These are phyloP conservation scores for Pneumocystis sp. DNA, from an alignment of 1,139 yeast genomes.

Conservation along the genomic window DNA sequence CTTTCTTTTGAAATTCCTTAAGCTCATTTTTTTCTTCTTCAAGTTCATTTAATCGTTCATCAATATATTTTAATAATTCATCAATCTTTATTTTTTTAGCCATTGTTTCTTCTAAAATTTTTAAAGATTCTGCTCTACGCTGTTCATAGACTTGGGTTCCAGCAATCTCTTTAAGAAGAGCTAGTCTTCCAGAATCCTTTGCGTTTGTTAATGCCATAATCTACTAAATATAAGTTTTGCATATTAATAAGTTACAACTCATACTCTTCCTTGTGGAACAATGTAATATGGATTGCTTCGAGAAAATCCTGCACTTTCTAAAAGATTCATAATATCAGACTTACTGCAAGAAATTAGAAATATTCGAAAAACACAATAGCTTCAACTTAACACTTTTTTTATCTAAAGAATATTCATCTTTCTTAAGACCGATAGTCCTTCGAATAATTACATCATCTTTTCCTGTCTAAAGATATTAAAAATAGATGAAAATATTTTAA, in stretches of 20 bases:
- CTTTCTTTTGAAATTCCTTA: conserved; percentile 51
- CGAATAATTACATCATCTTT: conserved; percentile 58
- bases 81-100: conserved; percentile 60
- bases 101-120: conserved; percentile 62
- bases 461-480: conserved; percentile 20
- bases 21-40: conserved; percentile 70
- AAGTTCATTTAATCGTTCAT: conserved; percentile 58
- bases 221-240: background rate
- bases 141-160: conserved; percentile 88
- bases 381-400: conserved; percentile 35
- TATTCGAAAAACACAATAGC: background rate
- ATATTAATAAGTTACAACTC: background rate
- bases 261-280: conserved; percentile 77
- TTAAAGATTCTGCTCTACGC: conserved; percentile 61
- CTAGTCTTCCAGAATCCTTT: conserved; percentile 65
- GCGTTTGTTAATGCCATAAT: conserved; percentile 68
- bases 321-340: conserved; percentile 63
- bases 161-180: conserved; percentile 75
- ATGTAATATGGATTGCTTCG: conserved; percentile 85
- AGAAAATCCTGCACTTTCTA: conserved; percentile 89
- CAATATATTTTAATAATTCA: conserved; percentile 55
- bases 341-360: conserved; percentile 27
- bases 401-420: conserved; percentile 71
- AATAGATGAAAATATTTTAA: conserved; percentile 10
- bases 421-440: conserved; percentile 81